A percentile compares a stretch with the other conserved stretches of the same genome.
phyloP scores from a whole-genome alignment of 768 basidiomycete genomes.

The Tubosaeta brunneosetosa region DNA sequence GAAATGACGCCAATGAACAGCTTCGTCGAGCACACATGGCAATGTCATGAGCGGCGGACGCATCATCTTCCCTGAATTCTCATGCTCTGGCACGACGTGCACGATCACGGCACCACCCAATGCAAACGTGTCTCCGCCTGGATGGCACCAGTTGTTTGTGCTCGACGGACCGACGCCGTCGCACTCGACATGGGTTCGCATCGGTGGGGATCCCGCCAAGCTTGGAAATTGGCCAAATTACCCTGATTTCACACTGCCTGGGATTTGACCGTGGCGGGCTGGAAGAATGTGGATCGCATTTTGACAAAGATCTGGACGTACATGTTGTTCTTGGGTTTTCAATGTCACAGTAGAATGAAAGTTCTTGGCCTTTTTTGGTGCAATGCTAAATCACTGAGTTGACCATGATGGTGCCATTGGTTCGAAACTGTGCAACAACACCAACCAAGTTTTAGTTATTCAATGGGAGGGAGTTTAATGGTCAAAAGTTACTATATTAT shows the following conservation, averaged over 20 bases:
- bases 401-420: too few species aligned
- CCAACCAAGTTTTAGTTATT: too few species aligned
- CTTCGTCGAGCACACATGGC: constrained; percentile 72
- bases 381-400: too few species aligned
- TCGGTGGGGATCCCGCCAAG: constrained; percentile 68
- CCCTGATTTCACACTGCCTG: constrained; percentile 52
- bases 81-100: constrained; percentile 64
- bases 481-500: too few species aligned
- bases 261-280: too few species aligned
- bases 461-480: too few species aligned
- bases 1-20: constrained; percentile 29
- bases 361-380: too few species aligned
- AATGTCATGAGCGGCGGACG: constrained; percentile 67
- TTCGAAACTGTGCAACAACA: too few species aligned
- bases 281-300: too few species aligned
- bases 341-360: too few species aligned
- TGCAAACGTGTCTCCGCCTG: constrained; percentile 61
- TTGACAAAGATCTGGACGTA: too few species aligned
- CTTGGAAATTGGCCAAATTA: constrained; percentile 72
- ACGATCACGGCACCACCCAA: constrained; percentile 58
- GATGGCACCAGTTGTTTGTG: constrained; percentile 73
- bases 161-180: constrained; percentile 78
- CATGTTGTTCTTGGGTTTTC: too few species aligned
- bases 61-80: constrained; percentile 69
- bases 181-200: constrained; percentile 67